phyloP scores from a whole-genome alignment of 2,329 filamentous ascomycete species.

The Fusarium torreyae region DNA sequence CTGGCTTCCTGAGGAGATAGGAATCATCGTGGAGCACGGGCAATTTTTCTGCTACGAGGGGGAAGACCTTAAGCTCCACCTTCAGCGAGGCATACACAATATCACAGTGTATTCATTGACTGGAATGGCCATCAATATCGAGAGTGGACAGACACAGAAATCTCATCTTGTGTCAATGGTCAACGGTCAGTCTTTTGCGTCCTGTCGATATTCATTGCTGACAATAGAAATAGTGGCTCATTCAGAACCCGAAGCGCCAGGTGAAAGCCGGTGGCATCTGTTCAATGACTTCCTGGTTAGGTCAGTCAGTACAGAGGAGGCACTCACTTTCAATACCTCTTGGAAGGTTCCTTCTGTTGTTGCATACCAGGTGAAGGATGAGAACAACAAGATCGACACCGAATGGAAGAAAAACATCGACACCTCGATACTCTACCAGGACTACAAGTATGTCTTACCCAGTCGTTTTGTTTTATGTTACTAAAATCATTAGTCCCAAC shows the following conservation, averaged over 20 bases:
- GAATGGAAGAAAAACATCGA: slow-evolving; percentile 90
- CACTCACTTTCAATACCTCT: slow-evolving; percentile 86
- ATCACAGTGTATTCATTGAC: slow-evolving; percentile 93
- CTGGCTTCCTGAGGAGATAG: slow-evolving; percentile 95
- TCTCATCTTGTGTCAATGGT: slow-evolving; percentile 92
- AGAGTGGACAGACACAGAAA: slow-evolving; percentile 86
- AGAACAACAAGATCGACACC: slow-evolving; percentile 86
- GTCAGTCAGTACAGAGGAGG: slow-evolving; percentile 84
- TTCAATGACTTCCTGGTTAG: slow-evolving; percentile 98
- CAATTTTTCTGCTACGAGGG: slow-evolving; percentile 97
- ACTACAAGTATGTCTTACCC: slow-evolving; percentile 64
- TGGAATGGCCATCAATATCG: slow-evolving; percentile 91
- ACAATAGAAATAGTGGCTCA: slow-evolving; percentile 70
- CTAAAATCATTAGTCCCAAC: slow-evolving; percentile 56
- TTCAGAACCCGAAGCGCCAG: slow-evolving; percentile 71
- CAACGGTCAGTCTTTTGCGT: slow-evolving; percentile 71
- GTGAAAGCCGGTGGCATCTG: slow-evolving; percentile 87
- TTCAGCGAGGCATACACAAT: slow-evolving; percentile 83
- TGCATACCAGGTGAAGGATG: slow-evolving; percentile 85
- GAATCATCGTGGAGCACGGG: slow-evolving; percentile 90
- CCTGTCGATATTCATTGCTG: slow-evolving; percentile 31
- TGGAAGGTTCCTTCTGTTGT: slow-evolving; percentile 96
- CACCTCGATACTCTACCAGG: slow-evolving; percentile 85
- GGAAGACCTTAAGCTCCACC: slow-evolving; percentile 84
- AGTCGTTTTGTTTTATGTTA: not conserved